A percentile compares a stretch with the other conserved stretches of the same genome.
These are phyloP conservation scores for Kurtzmaniella quercitrusa DNA, from an alignment of 1,139 yeast genomes.

Conservation along the genomic window DNA sequence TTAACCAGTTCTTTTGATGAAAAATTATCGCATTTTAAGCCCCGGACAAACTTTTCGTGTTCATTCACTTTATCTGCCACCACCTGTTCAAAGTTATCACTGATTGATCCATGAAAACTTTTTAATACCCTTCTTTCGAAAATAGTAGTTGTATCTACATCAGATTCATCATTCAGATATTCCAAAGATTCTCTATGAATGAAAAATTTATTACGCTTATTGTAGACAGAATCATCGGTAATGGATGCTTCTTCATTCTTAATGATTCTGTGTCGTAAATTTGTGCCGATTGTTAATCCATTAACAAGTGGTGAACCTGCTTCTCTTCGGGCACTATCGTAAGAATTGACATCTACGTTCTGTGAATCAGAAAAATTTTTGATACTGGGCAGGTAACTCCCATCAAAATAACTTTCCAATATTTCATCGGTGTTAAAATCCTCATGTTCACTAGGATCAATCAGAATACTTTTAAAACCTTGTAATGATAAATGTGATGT, in stretches of 20 bases:
- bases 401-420: constrained; percentile 31
- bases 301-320: constrained; percentile 33
- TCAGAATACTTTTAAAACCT: neutral
- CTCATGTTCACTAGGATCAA: constrained; percentile 1
- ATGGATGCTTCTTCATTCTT: constrained; percentile 1
- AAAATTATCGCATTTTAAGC: neutral
- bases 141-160: constrained; percentile 4
- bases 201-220: constrained; percentile 13
- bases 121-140: constrained; percentile 11
- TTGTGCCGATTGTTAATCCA: constrained; percentile 34
- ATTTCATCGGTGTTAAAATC: constrained; percentile 22
- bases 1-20: neutral
- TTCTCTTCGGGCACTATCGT: constrained; percentile 13
- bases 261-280: constrained; percentile 18
- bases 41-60: constrained; percentile 13
- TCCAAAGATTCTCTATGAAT: constrained; percentile 13
- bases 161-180: neutral
- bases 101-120: constrained; percentile 32
- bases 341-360: neutral
- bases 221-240: neutral
- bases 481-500: neutral
- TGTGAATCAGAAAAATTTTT: constrained; percentile 2
- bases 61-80: constrained; percentile 14
- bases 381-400: constrained; percentile 18
- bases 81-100: constrained; percentile 21